Percentiles rank a stretch among this genome's conserved stretches.
These are phyloP conservation scores for Pouteria glomerata DNA, from an alignment of 148 eudicot genomes.

Conservation along the genomic window DNA sequence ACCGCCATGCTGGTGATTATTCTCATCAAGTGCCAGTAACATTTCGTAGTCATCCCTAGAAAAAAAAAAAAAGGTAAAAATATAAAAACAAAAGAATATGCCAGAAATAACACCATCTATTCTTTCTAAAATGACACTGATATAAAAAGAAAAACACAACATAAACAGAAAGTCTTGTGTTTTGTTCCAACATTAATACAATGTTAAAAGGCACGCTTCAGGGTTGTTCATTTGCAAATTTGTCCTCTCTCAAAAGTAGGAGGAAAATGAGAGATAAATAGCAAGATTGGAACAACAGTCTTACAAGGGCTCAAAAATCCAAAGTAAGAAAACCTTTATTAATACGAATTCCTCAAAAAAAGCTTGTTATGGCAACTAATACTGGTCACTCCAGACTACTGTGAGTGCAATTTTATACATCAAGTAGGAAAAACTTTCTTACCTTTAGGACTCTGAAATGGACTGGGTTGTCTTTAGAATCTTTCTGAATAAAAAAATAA, in stretches of 20 bases:
- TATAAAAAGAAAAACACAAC: background rate
- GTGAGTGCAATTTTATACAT: too few species aligned
- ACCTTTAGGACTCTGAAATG: too few species aligned
- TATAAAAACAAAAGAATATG: background rate
- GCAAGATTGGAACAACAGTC: background rate
- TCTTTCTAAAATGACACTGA: background rate
- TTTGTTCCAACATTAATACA: background rate
- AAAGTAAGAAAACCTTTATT: background rate
- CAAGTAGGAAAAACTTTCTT: background rate
- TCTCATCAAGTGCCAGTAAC: constrained; percentile 91
- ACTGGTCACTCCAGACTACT: background rate
- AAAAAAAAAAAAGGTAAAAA: background rate
- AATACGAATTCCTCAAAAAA: background rate
- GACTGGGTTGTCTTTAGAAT: too few species aligned
- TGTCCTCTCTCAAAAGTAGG: background rate
- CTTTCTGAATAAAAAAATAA: too few species aligned
- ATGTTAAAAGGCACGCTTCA: background rate
- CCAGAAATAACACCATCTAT: background rate
- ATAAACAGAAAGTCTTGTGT: background rate
- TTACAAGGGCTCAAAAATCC: background rate
- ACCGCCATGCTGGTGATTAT: constrained; percentile 76
- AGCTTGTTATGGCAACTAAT: background rate
- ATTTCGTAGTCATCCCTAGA: constrained; percentile 81
- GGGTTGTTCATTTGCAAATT: background rate
- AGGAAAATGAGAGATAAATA: background rate